phyloP scores from a whole-genome alignment of 176 grass and related monocot species.

The Alloteropsis semialata region DNA sequence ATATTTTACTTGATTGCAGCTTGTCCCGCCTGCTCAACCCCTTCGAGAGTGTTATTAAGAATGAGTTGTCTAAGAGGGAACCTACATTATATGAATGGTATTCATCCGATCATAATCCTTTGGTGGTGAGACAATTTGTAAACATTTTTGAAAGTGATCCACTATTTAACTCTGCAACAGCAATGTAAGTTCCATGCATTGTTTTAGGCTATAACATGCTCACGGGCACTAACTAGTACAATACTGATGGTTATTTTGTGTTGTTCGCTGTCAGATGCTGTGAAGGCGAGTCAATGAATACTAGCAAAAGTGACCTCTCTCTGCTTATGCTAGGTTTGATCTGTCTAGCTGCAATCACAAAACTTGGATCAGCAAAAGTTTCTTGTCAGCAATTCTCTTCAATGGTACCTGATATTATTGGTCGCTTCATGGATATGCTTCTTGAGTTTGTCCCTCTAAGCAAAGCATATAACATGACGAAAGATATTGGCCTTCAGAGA shows the following conservation, averaged over 20 bases:
- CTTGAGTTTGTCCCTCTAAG: conserved; percentile 80
- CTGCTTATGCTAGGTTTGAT: conserved; percentile 87
- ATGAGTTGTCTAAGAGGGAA: conserved; percentile 66
- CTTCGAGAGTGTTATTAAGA: conserved; percentile 71
- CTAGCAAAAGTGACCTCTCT: conserved; percentile 74
- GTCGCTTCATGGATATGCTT: conserved; percentile 95
- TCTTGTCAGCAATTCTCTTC: conserved; percentile 90
- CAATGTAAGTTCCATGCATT: conserved; percentile 52
- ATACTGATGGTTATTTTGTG: background rate
- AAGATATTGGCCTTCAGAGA: conserved; percentile 84
- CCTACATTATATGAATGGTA: conserved; percentile 79
- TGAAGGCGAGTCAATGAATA: conserved; percentile 48
- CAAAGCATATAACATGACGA: conserved; percentile 77
- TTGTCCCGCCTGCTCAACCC: conserved; percentile 64
- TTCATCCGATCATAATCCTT: conserved; percentile 71
- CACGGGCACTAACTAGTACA: conserved; percentile 7
- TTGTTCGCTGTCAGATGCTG: conserved; percentile 50
- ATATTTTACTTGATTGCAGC: conserved; percentile 49
- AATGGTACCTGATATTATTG: conserved; percentile 77
- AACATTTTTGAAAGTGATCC: conserved; percentile 83
- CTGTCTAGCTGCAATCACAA: conserved; percentile 91
- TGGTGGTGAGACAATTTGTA: conserved; percentile 82
- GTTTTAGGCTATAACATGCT: conserved; percentile 6
- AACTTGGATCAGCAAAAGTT: conserved; percentile 93
- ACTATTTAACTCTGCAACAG: conserved; percentile 68